These are phyloP conservation scores for Brassica rapa DNA, from an alignment of 345 rosid genomes.

Conservation along the genomic window DNA sequence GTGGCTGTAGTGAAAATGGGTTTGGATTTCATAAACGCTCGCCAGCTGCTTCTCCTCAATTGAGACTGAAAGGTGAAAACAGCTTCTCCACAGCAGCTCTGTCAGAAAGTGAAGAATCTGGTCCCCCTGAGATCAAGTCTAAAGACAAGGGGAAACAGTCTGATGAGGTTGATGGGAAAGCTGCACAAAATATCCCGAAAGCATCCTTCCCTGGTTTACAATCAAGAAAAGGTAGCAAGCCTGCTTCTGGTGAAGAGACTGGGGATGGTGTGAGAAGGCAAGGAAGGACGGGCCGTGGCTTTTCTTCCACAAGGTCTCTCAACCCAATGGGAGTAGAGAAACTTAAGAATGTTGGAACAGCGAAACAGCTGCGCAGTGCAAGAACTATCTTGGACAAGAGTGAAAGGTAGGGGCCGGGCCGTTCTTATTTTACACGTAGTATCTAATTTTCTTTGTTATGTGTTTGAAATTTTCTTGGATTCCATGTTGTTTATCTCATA, in stretches of 20 bases:
- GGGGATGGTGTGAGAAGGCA: constrained; percentile 82
- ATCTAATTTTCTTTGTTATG: constrained; percentile 1
- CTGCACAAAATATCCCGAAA: constrained; percentile 63
- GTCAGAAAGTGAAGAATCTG: constrained; percentile 95
- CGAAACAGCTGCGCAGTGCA: constrained; percentile 77
- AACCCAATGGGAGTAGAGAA: constrained; percentile 63
- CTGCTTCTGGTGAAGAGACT: constrained; percentile 59
- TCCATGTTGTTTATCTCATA: constrained; percentile 26
- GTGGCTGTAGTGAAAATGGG: constrained; percentile 63
- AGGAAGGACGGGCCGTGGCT: constrained; percentile 80
- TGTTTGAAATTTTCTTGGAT: not conserved
- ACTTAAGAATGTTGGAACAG: constrained; percentile 69
- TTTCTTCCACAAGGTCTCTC: constrained; percentile 61
- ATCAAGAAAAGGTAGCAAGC: constrained; percentile 78
- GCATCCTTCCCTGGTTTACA: constrained; percentile 52
- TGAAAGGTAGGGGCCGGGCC: constrained; percentile 62
- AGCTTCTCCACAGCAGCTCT: constrained; percentile 63
- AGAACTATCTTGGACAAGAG: constrained; percentile 68
- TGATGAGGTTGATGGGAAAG: constrained; percentile 79
- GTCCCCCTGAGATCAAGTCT: constrained; percentile 69
- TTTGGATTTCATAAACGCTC: constrained; percentile 63
- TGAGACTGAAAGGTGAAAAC: constrained; percentile 64
- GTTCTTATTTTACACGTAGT: constrained; percentile 9
- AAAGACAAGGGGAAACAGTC: constrained; percentile 68
- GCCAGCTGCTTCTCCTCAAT: constrained; percentile 57